Percentiles rank a stretch among this genome's conserved stretches.
phyloP scores from a whole-genome alignment of 805 yeast genomes.

The Suhomyces canberraensis region DNA sequence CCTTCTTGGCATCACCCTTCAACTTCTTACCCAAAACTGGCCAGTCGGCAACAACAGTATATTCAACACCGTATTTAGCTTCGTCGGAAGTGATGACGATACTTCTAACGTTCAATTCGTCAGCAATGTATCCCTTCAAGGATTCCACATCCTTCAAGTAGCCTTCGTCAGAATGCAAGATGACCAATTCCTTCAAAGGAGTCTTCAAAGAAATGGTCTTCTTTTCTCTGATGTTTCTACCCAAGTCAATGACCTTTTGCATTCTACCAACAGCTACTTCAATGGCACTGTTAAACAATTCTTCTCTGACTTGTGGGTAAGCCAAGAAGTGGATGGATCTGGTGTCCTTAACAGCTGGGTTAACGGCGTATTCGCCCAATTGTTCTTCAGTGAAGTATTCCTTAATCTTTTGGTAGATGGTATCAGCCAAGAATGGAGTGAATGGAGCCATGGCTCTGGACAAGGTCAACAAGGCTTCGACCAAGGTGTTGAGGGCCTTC shows the following conservation, averaged over 20 bases:
- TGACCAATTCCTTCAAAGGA: conserved; percentile 84
- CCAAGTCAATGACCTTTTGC: conserved; percentile 96
- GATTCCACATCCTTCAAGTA: conserved; percentile 78
- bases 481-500: conserved; percentile 84
- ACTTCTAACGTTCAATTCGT: conserved; percentile 91
- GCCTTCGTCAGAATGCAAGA: conserved; percentile 71
- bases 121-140: conserved; percentile 74
- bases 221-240: conserved; percentile 96
- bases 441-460: conserved; percentile 98
- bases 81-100: conserved; percentile 87
- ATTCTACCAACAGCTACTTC: conserved; percentile 89
- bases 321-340: conserved; percentile 91
- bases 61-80: conserved; percentile 84
- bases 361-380: conserved; percentile 40
- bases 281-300: conserved; percentile 74
- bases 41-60: conserved; percentile 98
- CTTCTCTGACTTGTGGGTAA: conserved; percentile 83
- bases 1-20: conserved; percentile 89
- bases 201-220: conserved; percentile 89
- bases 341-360: conserved; percentile 49
- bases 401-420: conserved; percentile 75
- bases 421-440: conserved; percentile 93
- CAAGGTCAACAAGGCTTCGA: conserved; percentile 84
- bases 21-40: conserved; percentile 96
- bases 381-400: conserved; percentile 58